Base-by-base conservation (phyloP, 345 rosid genomes). In the Linum trigynum region DNA sequence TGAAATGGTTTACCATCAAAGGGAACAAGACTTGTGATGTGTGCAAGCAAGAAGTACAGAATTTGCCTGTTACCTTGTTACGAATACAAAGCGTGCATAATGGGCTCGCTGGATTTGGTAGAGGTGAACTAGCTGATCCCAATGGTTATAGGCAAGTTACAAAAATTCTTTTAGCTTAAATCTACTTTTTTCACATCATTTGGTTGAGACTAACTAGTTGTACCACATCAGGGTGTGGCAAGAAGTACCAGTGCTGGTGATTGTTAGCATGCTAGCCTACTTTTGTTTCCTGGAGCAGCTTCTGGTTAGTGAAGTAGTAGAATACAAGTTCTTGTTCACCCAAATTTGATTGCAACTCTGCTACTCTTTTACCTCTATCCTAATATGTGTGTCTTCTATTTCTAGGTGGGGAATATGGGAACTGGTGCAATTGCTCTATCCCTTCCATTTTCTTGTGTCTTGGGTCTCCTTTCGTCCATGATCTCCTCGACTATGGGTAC, bases 241-340 rank as follows among this genome's bases (percentile, higher is more conserved):
- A 80, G 96, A 92, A 79, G 88, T 85, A 2, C 96, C 97, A 1
- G 77, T 85, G 67, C 89, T 94, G 8, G 84, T 94, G 63, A 82
- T 87, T 41, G 75, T 92, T 74, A 92, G 96, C 83, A 87, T 89
- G 90, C 94, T 87, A 39, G 83, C 90, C 23, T 92, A 89, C 79
- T 92, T 92, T 72, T 92, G 98, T 69, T 89, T 86, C 78, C 94
- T 92, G 0, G 98, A 92, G 81, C 97, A 92, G 77, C 94, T 87
- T 16, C 67, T 92, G 94, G 97, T 89, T 23, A 23, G 32, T 23
- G 32, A 23, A 23, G 32, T 23, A 0, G 32, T 23, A 23, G 32
- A 82, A 69, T 77, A 55, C 71, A 40, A 59, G 32, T 56, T 2
- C 42, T 63, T 65, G 32, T 57, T 10, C 51, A 5, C 39, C 39